A percentile compares a stretch with the other conserved stretches of the same genome.
Conservation (phyloP, 2,329 filamentous ascomycete species). For the Pestalotiopsis sp. region DNA sequence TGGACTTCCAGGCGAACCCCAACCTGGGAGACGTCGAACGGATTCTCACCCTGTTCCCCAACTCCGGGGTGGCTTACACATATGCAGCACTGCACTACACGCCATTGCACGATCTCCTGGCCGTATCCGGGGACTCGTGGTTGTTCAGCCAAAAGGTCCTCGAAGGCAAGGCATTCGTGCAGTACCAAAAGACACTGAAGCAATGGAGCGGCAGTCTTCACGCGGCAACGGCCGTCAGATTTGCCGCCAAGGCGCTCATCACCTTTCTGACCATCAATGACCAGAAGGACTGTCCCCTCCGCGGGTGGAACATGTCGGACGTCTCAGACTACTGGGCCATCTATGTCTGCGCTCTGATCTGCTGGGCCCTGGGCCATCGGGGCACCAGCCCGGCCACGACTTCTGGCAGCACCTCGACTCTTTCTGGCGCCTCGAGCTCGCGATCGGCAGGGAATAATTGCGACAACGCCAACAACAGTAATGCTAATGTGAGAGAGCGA, state of each 20-base stretch:
- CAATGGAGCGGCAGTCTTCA: conserved; percentile 34
- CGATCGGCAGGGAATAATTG: neutral
- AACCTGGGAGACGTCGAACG: conserved; percentile 27
- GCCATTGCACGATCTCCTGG: conserved; percentile 59
- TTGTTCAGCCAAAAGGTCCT: conserved; percentile 57
- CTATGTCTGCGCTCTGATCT: conserved; percentile 60
- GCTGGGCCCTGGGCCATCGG: conserved; percentile 56
- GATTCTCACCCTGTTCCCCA: conserved; percentile 45
- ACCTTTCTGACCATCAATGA: conserved; percentile 39
- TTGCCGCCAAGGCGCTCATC: conserved; percentile 55
- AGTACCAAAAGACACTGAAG: conserved; percentile 49
- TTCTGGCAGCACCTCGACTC: neutral
- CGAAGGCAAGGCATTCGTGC: conserved; percentile 43
- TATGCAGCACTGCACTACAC: conserved; percentile 61
- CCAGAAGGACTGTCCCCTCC: conserved; percentile 14
- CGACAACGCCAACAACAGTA: conserved; percentile 2
- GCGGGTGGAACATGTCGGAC: conserved; percentile 54
- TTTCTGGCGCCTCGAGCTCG: neutral
- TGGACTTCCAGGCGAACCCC: conserved; percentile 22
- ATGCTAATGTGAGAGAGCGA: conserved; percentile 25
- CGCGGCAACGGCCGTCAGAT: conserved; percentile 47
- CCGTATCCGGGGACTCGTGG: conserved; percentile 62
- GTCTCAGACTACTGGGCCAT: conserved; percentile 86
- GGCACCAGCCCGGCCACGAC: conserved; percentile 1
- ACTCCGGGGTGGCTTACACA: conserved; percentile 49